Base-by-base conservation (phyloP, 2,329 filamentous ascomycete species). In the Ustulina deusta region DNA sequence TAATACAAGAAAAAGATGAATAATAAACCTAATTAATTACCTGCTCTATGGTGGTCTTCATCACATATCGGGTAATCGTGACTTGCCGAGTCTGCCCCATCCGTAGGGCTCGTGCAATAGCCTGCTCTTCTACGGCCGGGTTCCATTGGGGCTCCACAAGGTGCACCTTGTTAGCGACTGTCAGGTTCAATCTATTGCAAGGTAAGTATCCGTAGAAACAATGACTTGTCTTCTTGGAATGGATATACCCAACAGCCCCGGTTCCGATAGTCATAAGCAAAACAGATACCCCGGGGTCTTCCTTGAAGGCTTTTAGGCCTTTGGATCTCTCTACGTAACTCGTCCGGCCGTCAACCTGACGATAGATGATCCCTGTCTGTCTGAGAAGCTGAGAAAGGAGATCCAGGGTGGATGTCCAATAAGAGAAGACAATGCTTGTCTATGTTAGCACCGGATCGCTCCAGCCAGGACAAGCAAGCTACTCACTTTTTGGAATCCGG, bases 141-240 rank as follows among this genome's bases (percentile, higher is more conserved):
- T 78, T 80, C 78, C 78, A 80, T 20, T 79, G 75, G 0, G 78
- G 78, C 56, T 80, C 77, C 1, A 79, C 60, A 0, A 79, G 62
- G 57, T 79, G 77, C 1, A 79, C 76, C 22, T 71, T 66, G 20
- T 71, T 75, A 9, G 78, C 77, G 51, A 68, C 72, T 2, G 73
- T 78, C 15, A 78, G 71, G 48, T 75, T 74, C 46, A 78, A 60
- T 22, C 72, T 72, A 10, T 22, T 34, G 20, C 3, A 13, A 48
- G 9, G 25, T 51, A 42, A 60, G 46, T 36, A 17, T 49, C 34
- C 5, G 6, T 63, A 27, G 7, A 29, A 15, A 3, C 20, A 48
- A 56, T 55, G 6, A 25, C 22, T 25, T 27, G n/a, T 11, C 2
- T 7, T 9, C 6, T 40, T 44, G 13, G 7, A 3, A 25, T 6